These are phyloP conservation scores for Thraustotheca clavata DNA, from an alignment of 352 stramenopile species.

Conservation along the genomic window DNA sequence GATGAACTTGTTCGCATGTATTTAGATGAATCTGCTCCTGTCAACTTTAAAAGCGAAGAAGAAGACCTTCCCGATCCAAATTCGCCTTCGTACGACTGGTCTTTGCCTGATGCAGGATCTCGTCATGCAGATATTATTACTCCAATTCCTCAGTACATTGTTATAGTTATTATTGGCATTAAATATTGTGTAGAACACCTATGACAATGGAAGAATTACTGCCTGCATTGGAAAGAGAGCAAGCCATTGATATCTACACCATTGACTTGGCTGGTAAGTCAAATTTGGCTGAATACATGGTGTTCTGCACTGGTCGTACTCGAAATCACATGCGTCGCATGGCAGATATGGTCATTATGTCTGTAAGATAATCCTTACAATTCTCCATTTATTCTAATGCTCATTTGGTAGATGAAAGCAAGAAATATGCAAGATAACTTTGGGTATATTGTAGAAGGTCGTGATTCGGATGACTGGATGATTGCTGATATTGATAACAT, in stretches of 20 bases:
- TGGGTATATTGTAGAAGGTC: constrained; percentile 75
- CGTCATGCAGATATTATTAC: constrained; percentile 72
- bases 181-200: constrained; percentile 35
- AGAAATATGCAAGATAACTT: constrained; percentile 59
- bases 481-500: constrained; percentile 87
- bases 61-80: constrained; percentile 25
- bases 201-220: constrained; percentile 65
- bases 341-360: constrained; percentile 81
- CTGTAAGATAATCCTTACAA: constrained; percentile 16
- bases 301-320: constrained; percentile 79
- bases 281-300: constrained; percentile 81
- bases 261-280: constrained; percentile 67
- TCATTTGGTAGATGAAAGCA: constrained; percentile 39
- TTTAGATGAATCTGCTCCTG: constrained; percentile 60
- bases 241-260: constrained; percentile 69
- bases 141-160: constrained; percentile 32
- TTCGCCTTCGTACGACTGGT: constrained; percentile 37
- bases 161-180: not conserved
- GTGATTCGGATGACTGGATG: constrained; percentile 89
- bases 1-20: constrained; percentile 76
- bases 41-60: constrained; percentile 45
- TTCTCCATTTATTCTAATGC: not conserved
- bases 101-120: constrained; percentile 51
- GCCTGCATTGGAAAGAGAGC: constrained; percentile 53
- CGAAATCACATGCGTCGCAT: constrained; percentile 82